Percentiles rank a stretch among this genome's conserved stretches.
Evolutionary conservation across 345 rosid genomes (phyloP).

Genomic region (Corymbia maculata): DNA sequence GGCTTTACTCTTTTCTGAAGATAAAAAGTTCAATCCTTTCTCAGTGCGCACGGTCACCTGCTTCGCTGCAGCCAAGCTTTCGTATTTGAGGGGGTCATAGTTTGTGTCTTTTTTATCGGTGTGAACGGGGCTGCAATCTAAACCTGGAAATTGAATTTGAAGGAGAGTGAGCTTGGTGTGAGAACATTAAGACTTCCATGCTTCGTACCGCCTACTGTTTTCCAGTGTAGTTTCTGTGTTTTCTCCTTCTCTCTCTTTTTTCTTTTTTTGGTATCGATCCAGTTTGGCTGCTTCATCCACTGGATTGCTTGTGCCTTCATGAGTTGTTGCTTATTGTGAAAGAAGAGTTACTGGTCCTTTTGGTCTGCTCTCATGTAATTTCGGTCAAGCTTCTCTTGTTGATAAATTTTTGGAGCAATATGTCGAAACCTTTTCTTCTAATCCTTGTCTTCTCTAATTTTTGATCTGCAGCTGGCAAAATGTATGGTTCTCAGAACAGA

Average conservation of each 20-base stretch:
- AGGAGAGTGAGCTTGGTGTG: neutral
- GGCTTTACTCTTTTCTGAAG: neutral
- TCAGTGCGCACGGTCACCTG: neutral
- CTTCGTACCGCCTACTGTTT: neutral
- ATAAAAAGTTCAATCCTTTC: neutral
- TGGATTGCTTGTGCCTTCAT: neutral
- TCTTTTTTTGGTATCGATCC: neutral
- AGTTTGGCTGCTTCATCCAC: neutral
- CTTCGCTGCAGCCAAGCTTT: neutral
- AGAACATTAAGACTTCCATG: neutral
- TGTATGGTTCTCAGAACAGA: conserved; percentile 43
- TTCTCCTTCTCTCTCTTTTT: neutral
- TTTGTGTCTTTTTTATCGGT: neutral
- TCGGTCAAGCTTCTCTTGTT: neutral
- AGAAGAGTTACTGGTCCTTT: neutral
- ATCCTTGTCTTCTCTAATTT: neutral
- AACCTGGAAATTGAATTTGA: neutral
- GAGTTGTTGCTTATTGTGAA: neutral
- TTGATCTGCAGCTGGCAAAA: conserved; percentile 30
- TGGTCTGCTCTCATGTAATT: neutral
- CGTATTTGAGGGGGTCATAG: neutral
- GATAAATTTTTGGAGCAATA: neutral
- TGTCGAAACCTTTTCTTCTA: neutral
- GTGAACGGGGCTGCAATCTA: neutral
- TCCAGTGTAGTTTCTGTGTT: neutral